A percentile compares a stretch with the other conserved stretches of the same genome.
Conservation (phyloP, 225 moss, liverwort and hornwort species). For the Marchantia polymorpha region DNA sequence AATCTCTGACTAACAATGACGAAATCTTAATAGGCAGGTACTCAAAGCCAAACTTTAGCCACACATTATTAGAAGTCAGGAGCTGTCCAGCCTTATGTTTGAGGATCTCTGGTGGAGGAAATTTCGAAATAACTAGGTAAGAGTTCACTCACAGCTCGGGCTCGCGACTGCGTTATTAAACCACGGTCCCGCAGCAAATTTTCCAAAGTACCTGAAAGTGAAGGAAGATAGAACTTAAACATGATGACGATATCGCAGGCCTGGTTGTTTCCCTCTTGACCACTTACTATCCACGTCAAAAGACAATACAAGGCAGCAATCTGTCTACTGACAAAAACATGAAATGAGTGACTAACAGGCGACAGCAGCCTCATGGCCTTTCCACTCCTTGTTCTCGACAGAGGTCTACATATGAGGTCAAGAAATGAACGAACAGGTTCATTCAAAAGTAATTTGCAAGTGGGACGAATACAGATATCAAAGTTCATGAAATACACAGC, state of each 20-base stretch:
- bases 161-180: constrained; percentile 28
- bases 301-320: background rate
- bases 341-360: background rate
- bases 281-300: background rate
- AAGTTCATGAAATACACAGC: background rate
- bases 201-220: constrained; percentile 34
- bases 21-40: no score
- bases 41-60: no score
- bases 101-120: no score
- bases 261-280: background rate
- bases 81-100: no score
- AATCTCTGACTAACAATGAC: no score
- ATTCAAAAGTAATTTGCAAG: background rate
- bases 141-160: constrained; percentile 26
- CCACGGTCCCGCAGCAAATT: constrained; percentile 32
- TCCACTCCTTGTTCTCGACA: background rate
- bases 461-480: background rate
- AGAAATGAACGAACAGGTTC: background rate
- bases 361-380: no score
- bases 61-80: no score
- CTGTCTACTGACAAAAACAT: no score
- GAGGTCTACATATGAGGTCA: background rate
- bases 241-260: background rate
- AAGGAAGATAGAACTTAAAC: background rate
- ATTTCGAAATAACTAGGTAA: no score